A percentile compares a stretch with the other conserved stretches of the same genome.
These are phyloP conservation scores for Colletotrichum graminicola DNA, from an alignment of 2,329 filamentous ascomycete species.

Conservation along the genomic window DNA sequence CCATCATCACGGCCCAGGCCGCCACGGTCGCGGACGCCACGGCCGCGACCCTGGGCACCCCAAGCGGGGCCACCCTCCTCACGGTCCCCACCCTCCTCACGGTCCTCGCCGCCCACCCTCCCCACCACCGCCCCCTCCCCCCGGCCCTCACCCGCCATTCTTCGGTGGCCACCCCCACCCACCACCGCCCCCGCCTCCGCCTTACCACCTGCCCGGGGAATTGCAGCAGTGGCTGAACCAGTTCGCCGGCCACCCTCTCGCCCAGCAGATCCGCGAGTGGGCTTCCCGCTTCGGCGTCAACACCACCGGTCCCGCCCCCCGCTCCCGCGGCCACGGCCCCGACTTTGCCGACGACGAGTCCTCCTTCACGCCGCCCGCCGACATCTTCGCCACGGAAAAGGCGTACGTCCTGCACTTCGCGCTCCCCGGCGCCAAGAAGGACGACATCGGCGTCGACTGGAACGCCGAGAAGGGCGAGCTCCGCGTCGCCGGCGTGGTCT, in stretches of 20 bases:
- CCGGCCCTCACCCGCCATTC: slow-evolving; percentile 45
- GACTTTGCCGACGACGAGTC: slow-evolving; percentile 47
- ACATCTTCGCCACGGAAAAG: slow-evolving; percentile 78
- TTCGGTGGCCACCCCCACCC: slow-evolving; percentile 43
- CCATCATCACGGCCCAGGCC: slow-evolving; percentile 44
- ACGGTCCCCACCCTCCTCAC: slow-evolving; percentile 20
- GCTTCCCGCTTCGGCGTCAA: slow-evolving; percentile 41
- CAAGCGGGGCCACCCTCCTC: slow-evolving; percentile 32
- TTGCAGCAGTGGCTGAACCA: slow-evolving; percentile 51
- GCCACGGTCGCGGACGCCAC: slow-evolving; percentile 43
- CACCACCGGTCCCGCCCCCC: slow-evolving; percentile 16
- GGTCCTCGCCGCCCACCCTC: too few species aligned
- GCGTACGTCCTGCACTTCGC: slow-evolving; percentile 80
- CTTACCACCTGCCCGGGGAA: slow-evolving; percentile 43
- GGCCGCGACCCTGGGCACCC: slow-evolving; percentile 30
- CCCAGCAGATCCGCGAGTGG: slow-evolving; percentile 57
- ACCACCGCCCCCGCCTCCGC: slow-evolving; percentile 43
- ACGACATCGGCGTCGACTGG: slow-evolving; percentile 83
- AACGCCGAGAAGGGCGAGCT: slow-evolving; percentile 76
- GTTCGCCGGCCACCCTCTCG: slow-evolving; percentile 57
- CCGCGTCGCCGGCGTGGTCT: slow-evolving; percentile 77
- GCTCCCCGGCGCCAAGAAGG: slow-evolving; percentile 82
- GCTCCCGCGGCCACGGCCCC: slow-evolving; percentile 33
- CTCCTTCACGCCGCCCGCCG: slow-evolving; percentile 74
- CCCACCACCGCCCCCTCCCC: slow-evolving; percentile 31